phyloP scores from a whole-genome alignment of 164 flowering plant species.

The Santalum album region DNA sequence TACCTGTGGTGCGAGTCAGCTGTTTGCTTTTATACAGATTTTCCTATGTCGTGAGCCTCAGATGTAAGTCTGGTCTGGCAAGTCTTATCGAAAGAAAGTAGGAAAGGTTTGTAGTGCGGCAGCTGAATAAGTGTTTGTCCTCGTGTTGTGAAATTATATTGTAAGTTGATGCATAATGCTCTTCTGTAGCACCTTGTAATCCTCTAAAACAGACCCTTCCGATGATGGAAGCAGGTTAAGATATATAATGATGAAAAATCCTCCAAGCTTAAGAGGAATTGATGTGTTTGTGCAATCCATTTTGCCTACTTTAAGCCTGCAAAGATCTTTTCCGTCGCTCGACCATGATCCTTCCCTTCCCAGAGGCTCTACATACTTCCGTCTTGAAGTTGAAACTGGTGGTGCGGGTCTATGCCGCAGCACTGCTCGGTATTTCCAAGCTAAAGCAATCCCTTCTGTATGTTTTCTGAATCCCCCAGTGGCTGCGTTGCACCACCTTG shows the following conservation, averaged over 20 bases:
- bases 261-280: background rate
- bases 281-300: background rate
- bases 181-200: no score
- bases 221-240: background rate
- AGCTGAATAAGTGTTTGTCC: background rate
- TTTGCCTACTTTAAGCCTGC: no score
- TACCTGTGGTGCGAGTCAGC: background rate
- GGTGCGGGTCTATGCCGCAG: no score
- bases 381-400: no score
- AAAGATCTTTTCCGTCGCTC: no score
- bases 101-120: background rate
- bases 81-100: background rate
- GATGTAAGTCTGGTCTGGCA: background rate
- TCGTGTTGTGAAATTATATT: background rate
- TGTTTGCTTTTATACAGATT: background rate
- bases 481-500: no score
- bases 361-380: no score
- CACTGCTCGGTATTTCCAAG: no score
- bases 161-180: background rate
- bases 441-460: no score
- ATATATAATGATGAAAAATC: background rate
- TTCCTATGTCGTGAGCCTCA: background rate
- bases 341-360: no score
- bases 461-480: no score
- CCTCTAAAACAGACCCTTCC: background rate